A percentile compares a stretch with the other conserved stretches of the same genome.
Evolutionary conservation across 129 eudicot species (phyloP).

Genomic region (Logfia minima): DNA sequence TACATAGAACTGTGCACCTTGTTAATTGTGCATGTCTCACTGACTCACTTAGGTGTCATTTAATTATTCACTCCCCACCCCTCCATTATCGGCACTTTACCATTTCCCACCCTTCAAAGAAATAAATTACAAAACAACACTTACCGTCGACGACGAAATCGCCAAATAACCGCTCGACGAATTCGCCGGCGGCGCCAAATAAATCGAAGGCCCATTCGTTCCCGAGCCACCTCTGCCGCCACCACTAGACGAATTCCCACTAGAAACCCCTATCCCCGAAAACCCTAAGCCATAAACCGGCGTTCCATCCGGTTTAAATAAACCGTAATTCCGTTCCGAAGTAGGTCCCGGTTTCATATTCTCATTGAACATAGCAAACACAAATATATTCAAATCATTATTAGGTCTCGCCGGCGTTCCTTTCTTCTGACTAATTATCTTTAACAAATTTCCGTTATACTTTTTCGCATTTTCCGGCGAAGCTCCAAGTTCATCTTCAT

Average conservation of each 20-base stretch:
- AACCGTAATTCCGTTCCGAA: slow-evolving; percentile 87
- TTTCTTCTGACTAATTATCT: slow-evolving; percentile 55
- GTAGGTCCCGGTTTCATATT: slow-evolving; percentile 91
- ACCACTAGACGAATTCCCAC: slow-evolving; percentile 23
- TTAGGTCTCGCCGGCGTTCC: slow-evolving; percentile 90
- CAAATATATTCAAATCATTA: slow-evolving; percentile 56
- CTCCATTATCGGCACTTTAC: slow-evolving; percentile 6
- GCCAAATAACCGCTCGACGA: slow-evolving; percentile 79
- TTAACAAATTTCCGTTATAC: slow-evolving; percentile 74
- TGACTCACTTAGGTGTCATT: slow-evolving; percentile 3
- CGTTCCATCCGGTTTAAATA: slow-evolving; percentile 85
- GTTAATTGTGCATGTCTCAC: slow-evolving; percentile 1
- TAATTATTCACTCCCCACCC: background rate
- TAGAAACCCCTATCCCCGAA: slow-evolving; percentile 34
- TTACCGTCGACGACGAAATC: slow-evolving; percentile 66
- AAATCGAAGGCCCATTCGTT: slow-evolving; percentile 24
- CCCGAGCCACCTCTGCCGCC: background rate
- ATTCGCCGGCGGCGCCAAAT: slow-evolving; percentile 43
- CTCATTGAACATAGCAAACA: slow-evolving; percentile 88
- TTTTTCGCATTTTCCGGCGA: slow-evolving; percentile 75
- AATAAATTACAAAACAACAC: slow-evolving; percentile 17
- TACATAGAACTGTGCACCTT: slow-evolving; percentile 12
- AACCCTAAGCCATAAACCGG: slow-evolving; percentile 69
- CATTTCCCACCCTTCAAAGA: background rate
- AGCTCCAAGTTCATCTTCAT: slow-evolving; percentile 72